Conservation (phyloP, 177 flowering plant genomes). For the Vitis hybrid region DNA sequence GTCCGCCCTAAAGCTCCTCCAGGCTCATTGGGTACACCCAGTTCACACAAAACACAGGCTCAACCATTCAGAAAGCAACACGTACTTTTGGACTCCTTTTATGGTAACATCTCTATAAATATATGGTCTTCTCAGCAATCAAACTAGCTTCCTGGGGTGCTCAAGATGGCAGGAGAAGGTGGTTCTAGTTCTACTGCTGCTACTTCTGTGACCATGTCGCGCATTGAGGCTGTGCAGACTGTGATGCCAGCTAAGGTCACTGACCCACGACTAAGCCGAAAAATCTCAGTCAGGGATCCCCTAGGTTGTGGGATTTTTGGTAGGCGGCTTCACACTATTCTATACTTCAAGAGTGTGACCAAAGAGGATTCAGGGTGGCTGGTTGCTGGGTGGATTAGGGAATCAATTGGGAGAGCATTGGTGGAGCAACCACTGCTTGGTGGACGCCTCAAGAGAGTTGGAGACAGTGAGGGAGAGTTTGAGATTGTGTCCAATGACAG, state of each 20-base stretch:
- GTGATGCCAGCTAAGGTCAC: slow-evolving; percentile 32
- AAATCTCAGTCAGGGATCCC: slow-evolving; percentile 6
- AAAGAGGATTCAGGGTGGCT: slow-evolving; percentile 33
- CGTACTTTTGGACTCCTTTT: no score
- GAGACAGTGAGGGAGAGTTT: slow-evolving; percentile 20
- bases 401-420: slow-evolving; percentile 36
- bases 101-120: no score
- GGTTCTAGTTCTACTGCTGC: no score
- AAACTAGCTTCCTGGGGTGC: no score
- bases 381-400: slow-evolving; percentile 46
- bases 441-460: slow-evolving; percentile 34
- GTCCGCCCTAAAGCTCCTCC: no score
- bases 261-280: slow-evolving; percentile 25
- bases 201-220: no score
- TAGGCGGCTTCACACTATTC: slow-evolving; percentile 26
- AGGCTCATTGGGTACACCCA: no score
- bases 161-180: no score
- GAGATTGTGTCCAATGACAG: slow-evolving; percentile 46
- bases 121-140: no score
- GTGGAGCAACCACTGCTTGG: slow-evolving; percentile 35
- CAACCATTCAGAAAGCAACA: no score
- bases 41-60: no score
- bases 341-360: slow-evolving; percentile 32
- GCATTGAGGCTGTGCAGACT: slow-evolving; percentile 25
- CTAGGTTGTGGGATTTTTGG: slow-evolving; percentile 12